Evolutionary conservation across 73 alveolate genomes (phyloP), one percentile per base, ranked within the genome.

Genomic region (Symbiodinium natans): DNA sequence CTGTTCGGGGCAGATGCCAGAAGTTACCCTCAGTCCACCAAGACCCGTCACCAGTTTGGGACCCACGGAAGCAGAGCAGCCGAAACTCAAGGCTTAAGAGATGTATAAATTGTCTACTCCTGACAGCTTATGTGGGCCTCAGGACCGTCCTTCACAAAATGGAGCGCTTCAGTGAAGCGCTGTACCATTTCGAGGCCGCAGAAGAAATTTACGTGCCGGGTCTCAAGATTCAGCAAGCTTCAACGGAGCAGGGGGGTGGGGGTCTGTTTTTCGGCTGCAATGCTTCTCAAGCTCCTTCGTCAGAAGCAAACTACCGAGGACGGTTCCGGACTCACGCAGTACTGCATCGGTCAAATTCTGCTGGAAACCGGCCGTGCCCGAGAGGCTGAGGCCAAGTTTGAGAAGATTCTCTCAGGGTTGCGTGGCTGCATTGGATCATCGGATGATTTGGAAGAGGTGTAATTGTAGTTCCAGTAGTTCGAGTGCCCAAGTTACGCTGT

Each of bases 81-180:
- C n/a, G n/a, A n/a, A n/a, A 41, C 59, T 41, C 23, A 23, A 23
- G 29, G 11, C 33, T 9, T 7, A 13, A 11, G 88, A 3, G 31
- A 33, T 80, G 10, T 52, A 19, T 52, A 13, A n/a, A n/a, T n/a
- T n/a, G n/a, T n/a, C n/a, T n/a, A n/a, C n/a, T n/a, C n/a, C n/a
- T n/a, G n/a, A n/a, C n/a, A n/a, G n/a, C n/a, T n/a, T n/a, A n/a
- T n/a, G n/a, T n/a, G n/a, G n/a, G n/a, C n/a, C n/a, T n/a, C n/a
- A 90, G 96, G 96, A 90, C 96, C 1, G 96, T 90, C 33, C 87
- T 90, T 75, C 96, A 90, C 96, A 90, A 90, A 25, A 90, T 90
- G 96, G 96, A 90, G 31, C 56, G 96, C 25, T 90, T 56, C 52
- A 19, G 38, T 29, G 96, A 90, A 33, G 96, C 96, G 27, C 42